Evolutionary conservation across 371 early-diverging fungal genomes (phyloP).

Genomic region (Parasitella parasitica): DNA sequence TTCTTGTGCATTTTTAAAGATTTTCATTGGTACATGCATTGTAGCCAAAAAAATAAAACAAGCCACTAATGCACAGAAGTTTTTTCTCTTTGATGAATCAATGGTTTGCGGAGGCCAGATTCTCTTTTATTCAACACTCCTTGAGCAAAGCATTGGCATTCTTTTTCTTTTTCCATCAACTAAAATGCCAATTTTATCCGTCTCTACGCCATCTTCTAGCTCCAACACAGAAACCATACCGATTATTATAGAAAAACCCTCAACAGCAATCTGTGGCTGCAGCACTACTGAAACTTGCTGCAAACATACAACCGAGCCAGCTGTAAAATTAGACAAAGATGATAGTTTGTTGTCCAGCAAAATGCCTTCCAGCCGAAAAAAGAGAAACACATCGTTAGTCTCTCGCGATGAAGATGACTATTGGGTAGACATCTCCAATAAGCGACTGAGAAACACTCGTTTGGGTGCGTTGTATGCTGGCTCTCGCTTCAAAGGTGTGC

Average conservation of each 20-base stretch:
- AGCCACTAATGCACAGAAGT: neutral
- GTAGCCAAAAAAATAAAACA: neutral
- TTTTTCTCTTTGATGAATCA: neutral
- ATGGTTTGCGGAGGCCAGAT: neutral
- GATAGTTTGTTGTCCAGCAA: neutral
- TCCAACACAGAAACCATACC: conserved; percentile 1
- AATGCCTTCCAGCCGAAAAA: neutral
- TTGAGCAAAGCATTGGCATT: too few species aligned
- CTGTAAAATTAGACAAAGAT: neutral
- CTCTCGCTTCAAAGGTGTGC: conserved; percentile 68
- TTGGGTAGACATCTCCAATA: conserved; percentile 44
- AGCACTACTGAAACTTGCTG: neutral
- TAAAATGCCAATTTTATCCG: conserved; percentile 1
- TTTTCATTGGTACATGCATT: neutral
- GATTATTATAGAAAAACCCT: neutral
- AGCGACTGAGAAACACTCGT: conserved; percentile 26
- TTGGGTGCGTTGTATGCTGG: conserved; percentile 65
- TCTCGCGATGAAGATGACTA: conserved; percentile 35
- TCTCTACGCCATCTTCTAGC: neutral
- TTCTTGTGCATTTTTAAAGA: neutral
- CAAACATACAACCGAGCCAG: neutral
- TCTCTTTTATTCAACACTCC: too few species aligned
- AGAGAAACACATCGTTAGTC: conserved; percentile 22
- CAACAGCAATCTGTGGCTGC: neutral
- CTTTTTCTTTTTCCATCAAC: neutral